Conservation (phyloP, 345 rosid genomes). For the Eucalyptus grandis region DNA sequence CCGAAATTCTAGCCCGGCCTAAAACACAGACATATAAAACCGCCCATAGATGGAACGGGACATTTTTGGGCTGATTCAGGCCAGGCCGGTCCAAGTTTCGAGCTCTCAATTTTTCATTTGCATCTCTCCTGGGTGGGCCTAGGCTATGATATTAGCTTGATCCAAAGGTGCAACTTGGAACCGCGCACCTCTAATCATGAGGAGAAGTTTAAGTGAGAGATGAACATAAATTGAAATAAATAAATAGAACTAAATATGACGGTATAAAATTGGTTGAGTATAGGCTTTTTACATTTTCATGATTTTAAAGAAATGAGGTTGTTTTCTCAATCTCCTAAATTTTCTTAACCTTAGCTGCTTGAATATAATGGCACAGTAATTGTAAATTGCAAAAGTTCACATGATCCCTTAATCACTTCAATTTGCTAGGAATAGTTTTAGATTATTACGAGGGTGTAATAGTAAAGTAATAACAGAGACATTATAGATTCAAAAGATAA, state of each 20-base stretch:
- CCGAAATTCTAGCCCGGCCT: neutral
- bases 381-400: neutral
- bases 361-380: neutral
- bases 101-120: neutral
- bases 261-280: neutral
- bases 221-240: neutral
- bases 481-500: neutral
- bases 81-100: neutral
- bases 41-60: neutral
- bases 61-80: neutral
- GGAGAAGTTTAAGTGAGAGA: neutral
- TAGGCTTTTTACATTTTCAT: neutral
- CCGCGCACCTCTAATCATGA: neutral
- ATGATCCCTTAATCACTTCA: neutral
- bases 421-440: neutral
- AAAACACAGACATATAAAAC: neutral
- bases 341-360: neutral
- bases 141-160: neutral
- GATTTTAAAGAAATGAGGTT: neutral
- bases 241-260: neutral
- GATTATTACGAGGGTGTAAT: neutral
- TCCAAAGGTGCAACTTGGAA: neutral
- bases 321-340: neutral
- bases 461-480: neutral
- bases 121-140: neutral